Percentiles rank a stretch among this genome's conserved stretches.
These are phyloP conservation scores for Alternaria sp. DNA, from an alignment of 2,329 filamentous ascomycete genomes.

Conservation along the genomic window DNA sequence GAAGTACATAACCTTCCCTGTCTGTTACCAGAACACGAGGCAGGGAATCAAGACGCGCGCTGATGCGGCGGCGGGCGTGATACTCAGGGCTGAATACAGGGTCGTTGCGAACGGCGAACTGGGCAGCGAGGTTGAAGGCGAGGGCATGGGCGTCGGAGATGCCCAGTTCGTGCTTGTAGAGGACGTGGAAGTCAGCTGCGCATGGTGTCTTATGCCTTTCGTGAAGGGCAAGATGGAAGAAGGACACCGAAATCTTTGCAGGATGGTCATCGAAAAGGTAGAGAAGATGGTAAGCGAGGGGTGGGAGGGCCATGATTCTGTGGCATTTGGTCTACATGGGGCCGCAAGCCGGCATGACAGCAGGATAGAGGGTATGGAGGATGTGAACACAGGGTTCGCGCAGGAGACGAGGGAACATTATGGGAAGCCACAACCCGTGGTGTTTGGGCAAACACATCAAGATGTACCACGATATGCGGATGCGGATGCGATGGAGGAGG, in stretches of 20 bases:
- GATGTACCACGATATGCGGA: conserved; percentile 4
- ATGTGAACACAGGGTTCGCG: conserved; percentile 6
- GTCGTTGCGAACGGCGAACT: conserved; percentile 33
- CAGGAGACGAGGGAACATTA: conserved; percentile 5
- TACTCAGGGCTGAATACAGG: conserved; percentile 41
- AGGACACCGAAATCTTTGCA: conserved; percentile 42
- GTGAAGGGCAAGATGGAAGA: conserved; percentile 43
- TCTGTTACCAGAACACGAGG: conserved; percentile 43
- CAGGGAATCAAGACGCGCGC: conserved; percentile 43
- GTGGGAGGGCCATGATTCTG: background rate
- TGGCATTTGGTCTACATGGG: background rate
- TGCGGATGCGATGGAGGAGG: conserved; percentile 19
- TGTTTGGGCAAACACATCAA: background rate
- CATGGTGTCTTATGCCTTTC: conserved; percentile 47
- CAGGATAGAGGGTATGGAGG: conserved; percentile 19
- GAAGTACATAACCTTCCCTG: conserved; percentile 41
- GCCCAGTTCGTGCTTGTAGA: conserved; percentile 45
- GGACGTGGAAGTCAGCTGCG: conserved; percentile 43
- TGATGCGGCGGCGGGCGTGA: conserved; percentile 37
- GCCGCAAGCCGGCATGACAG: conserved; percentile 6
- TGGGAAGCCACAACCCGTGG: background rate
- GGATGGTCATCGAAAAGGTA: conserved; percentile 43
- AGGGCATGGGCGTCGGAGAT: conserved; percentile 41
- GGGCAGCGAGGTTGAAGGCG: conserved; percentile 38
- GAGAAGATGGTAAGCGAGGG: conserved; percentile 24